A percentile compares a stretch with the other conserved stretches of the same genome.
Conservation (phyloP, 768 basidiomycete species). For the Amanita subjunquillea region DNA sequence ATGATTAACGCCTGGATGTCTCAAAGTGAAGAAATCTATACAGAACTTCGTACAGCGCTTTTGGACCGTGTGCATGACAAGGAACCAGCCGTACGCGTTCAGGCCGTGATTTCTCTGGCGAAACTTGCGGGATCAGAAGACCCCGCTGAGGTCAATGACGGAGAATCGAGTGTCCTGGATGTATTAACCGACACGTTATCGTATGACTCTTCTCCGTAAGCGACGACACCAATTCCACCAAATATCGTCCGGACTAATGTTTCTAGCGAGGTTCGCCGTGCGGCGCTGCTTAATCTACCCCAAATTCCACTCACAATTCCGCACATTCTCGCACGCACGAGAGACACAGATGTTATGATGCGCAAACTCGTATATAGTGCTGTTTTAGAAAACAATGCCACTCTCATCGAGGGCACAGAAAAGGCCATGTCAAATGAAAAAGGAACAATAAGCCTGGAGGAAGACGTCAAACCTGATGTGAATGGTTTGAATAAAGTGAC, state of each 20-base stretch:
- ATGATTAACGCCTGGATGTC: not conserved
- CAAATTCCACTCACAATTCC: slow-evolving; percentile 45
- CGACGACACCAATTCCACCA: slow-evolving; percentile 1
- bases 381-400: slow-evolving; percentile 37
- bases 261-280: slow-evolving; percentile 77
- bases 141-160: slow-evolving; percentile 36
- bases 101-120: slow-evolving; percentile 71
- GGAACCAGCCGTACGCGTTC: slow-evolving; percentile 65
- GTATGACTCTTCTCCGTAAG: slow-evolving; percentile 72
- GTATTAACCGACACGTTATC: slow-evolving; percentile 58
- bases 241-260: not conserved
- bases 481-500: not conserved
- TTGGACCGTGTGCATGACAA: slow-evolving; percentile 72
- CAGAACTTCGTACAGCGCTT: slow-evolving; percentile 46
- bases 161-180: slow-evolving; percentile 42
- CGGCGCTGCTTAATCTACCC: slow-evolving; percentile 63
- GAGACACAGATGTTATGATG: slow-evolving; percentile 67
- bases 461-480: slow-evolving; percentile 1
- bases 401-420: slow-evolving; percentile 10
- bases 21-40: slow-evolving; percentile 68
- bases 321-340: slow-evolving; percentile 60
- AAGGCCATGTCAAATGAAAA: not conserved
- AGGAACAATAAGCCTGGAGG: not conserved
- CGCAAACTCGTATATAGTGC: slow-evolving; percentile 65
- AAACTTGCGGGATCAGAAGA: slow-evolving; percentile 71